Evolutionary conservation across 1,284 basidiomycete species (phyloP), one percentile per base, ranked within the genome.

Genomic region (Tilletia walkeri): DNA sequence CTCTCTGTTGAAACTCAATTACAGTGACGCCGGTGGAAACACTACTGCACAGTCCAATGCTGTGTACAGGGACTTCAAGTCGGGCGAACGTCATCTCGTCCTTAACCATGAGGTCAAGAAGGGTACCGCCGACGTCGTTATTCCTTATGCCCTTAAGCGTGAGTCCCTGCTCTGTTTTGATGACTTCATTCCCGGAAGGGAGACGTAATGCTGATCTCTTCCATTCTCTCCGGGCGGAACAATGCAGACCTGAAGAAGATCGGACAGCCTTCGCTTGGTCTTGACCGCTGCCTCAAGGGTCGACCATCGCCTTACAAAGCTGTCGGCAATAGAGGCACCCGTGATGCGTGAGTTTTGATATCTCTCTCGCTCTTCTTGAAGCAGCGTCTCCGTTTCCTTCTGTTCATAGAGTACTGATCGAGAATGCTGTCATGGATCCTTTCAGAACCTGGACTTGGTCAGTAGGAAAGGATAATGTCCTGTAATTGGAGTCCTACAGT

Each of bases 51-150:
- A 67, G 49, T 56, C 48, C 34, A 65, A 50, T 4, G 66, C 53
- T 7, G 50, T 67, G 9, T 67, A 56, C 49, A 56, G 54, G 39
- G 50, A 45, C 39, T 59, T 67, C 65, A 70, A 65, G 30, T 16
- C 65, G 1, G 66, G 66, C 45, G 49, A 70, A 53, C 50, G 63
- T 20, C 66, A 70, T 47, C 30, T 70, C 38, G 39, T 67, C 63
- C 69, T 70, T 50, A 67, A 41, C 65, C 69, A 70, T 39, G 69
- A 70, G 67, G 50, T 66, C 39, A 50, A 67, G 48, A 34, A 70
- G 67, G 36, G 41, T 34, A 67, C 66, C 18, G 65, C 63, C 49
- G n/a, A 70, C 56, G n/a, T 30, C 36, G 66, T 70, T 38, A 49
- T 63, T 16, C 66, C 65, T 41, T 41, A 54, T 24, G 69, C 65